phyloP scores from a whole-genome alignment of 106 monocot genomes.

The Agapanthus africanus region DNA sequence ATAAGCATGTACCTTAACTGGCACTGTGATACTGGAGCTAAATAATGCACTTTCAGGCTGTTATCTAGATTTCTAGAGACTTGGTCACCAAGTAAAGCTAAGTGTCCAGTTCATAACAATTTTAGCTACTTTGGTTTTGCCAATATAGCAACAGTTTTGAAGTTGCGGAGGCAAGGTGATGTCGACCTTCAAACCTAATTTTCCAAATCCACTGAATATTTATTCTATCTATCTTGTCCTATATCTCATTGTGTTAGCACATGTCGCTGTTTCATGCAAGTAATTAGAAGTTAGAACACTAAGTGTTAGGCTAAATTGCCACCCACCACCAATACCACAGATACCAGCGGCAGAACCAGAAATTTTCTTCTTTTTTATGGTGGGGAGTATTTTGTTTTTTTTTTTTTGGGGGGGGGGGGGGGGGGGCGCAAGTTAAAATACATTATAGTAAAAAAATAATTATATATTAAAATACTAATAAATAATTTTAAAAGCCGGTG shows the following conservation, averaged over 20 bases:
- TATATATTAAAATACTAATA: no score
- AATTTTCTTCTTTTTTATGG: no score
- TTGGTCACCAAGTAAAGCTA: not conserved
- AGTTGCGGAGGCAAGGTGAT: not conserved
- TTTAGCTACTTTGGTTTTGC: not conserved
- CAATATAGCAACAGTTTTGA: not conserved
- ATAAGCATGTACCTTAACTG: not conserved
- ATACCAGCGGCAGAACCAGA: no score
- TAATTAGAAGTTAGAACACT: not conserved
- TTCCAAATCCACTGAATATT: not conserved
- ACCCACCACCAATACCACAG: not conserved
- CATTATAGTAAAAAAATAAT: no score
- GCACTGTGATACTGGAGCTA: not conserved
- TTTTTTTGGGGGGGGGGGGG: no score
- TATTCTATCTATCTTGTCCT: not conserved
- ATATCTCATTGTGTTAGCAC: not conserved
- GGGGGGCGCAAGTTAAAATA: no score
- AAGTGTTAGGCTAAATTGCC: not conserved
- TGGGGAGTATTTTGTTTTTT: no score
- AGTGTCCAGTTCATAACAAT: not conserved
- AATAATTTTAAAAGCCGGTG: no score
- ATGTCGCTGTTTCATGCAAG: not conserved
- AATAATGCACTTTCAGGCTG: not conserved
- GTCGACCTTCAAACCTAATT: not conserved
- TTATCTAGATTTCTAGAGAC: not conserved